Evolutionary conservation across 2,329 filamentous ascomycete species (phyloP).

Genomic region (Fusarium udum): DNA sequence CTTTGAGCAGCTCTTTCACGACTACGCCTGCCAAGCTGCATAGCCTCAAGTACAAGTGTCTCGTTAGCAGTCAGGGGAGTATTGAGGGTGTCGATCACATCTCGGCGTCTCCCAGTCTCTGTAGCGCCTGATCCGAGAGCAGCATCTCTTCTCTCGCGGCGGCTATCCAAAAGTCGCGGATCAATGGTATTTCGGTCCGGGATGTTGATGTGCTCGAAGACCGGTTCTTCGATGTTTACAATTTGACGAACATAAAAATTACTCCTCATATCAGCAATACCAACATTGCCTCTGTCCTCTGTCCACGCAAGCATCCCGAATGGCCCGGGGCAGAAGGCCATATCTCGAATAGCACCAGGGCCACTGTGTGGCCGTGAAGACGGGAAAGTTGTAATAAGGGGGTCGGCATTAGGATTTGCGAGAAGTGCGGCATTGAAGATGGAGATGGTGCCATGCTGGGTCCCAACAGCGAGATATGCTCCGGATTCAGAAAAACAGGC

Average conservation of each 20-base stretch:
- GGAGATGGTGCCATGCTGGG: constrained; percentile 82
- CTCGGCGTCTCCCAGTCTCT: constrained; percentile 41
- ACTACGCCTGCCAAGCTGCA: constrained; percentile 63
- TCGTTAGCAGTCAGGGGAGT: constrained; percentile 64
- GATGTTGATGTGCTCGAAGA: constrained; percentile 65
- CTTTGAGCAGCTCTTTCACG: constrained; percentile 53
- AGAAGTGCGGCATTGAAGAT: constrained; percentile 71
- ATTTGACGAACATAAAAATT: constrained; percentile 75
- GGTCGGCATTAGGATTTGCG: constrained; percentile 57
- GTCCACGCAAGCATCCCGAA: constrained; percentile 94
- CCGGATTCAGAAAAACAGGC: constrained; percentile 80
- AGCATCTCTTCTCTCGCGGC: constrained; percentile 52
- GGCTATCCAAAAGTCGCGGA: constrained; percentile 60
- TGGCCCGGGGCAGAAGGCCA: constrained; percentile 90
- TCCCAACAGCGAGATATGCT: constrained; percentile 77
- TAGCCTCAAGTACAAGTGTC: constrained; percentile 64
- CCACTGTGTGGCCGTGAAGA: constrained; percentile 78
- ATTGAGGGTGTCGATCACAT: constrained; percentile 56
- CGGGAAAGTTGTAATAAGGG: constrained; percentile 78
- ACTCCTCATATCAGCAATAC: constrained; percentile 76
- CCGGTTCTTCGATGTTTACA: constrained; percentile 69
- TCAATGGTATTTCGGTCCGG: constrained; percentile 66
- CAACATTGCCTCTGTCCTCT: constrained; percentile 82
- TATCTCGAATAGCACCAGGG: constrained; percentile 84
- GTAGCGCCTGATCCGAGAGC: not conserved